Evolutionary conservation across 1,139 yeast species (phyloP).

Genomic region (Suhomyces coccinellae): DNA sequence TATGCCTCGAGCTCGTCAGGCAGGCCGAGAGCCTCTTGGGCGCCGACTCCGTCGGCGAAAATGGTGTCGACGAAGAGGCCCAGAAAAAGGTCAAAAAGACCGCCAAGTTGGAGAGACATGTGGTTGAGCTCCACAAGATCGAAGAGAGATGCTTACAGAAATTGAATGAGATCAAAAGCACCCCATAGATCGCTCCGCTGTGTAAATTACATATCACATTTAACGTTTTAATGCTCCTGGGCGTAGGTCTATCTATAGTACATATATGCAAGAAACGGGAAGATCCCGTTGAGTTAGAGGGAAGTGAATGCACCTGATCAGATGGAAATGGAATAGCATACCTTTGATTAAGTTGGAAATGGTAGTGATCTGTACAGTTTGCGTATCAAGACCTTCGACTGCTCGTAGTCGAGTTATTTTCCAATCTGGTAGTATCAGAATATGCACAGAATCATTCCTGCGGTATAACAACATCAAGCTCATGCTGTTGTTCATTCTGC

Average conservation of each 20-base stretch:
- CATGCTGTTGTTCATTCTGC: no score
- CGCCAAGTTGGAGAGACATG: slow-evolving; percentile 44
- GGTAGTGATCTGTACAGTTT: no score
- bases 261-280: background rate
- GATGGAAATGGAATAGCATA: no score
- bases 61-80: slow-evolving; percentile 9
- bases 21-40: slow-evolving; percentile 32
- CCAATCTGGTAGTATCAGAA: no score
- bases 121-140: slow-evolving; percentile 47
- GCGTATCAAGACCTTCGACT: no score
- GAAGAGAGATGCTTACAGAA: slow-evolving; percentile 35
- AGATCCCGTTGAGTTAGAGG: no score
- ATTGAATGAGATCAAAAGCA: slow-evolving; percentile 1
- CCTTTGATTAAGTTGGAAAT: no score
- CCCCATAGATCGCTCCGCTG: background rate
- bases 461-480: no score
- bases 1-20: slow-evolving; percentile 41
- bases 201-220: background rate
- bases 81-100: slow-evolving; percentile 29
- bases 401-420: background rate
- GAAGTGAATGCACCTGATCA: no score
- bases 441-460: no score
- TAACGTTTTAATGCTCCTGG: background rate
- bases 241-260: background rate
- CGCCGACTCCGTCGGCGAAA: slow-evolving; percentile 30